Evolutionary conservation across 2,329 filamentous ascomycete species (phyloP).

Genomic region (Xylaria sp.): DNA sequence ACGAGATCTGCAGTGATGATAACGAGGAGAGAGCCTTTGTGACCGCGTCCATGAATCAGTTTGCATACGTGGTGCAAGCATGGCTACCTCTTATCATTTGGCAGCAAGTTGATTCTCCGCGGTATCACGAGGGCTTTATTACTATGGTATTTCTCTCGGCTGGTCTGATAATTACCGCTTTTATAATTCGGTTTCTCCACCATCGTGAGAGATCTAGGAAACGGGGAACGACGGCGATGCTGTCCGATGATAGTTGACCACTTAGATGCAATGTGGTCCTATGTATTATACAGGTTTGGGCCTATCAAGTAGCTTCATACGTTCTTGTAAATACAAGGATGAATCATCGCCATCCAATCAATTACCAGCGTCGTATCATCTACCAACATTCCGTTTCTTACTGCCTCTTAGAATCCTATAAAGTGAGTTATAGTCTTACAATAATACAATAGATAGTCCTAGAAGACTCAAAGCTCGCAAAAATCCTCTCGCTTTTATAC

Average conservation of each 20-base stretch:
- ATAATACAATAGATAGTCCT: no score
- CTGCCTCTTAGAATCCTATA: no score
- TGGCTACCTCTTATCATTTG: conserved; percentile 75
- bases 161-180: conserved; percentile 61
- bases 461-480: no score
- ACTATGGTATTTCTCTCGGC: conserved; percentile 63
- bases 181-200: conserved; percentile 60
- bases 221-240: neutral
- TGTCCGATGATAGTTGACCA: neutral
- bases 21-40: conserved; percentile 75
- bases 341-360: no score
- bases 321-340: no score
- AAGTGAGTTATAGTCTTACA: no score
- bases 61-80: conserved; percentile 75
- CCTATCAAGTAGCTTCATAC: no score
- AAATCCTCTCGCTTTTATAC: no score
- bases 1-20: conserved; percentile 62
- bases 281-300: neutral
- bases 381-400: no score
- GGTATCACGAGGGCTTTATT: conserved; percentile 70
- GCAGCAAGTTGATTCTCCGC: conserved; percentile 71
- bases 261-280: neutral
- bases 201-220: conserved; percentile 52
- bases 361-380: no score
- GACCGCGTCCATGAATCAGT: conserved; percentile 73